These are phyloP conservation scores for Fistulifera solaris DNA, from an alignment of 108 stramenopile species.

Conservation along the genomic window DNA sequence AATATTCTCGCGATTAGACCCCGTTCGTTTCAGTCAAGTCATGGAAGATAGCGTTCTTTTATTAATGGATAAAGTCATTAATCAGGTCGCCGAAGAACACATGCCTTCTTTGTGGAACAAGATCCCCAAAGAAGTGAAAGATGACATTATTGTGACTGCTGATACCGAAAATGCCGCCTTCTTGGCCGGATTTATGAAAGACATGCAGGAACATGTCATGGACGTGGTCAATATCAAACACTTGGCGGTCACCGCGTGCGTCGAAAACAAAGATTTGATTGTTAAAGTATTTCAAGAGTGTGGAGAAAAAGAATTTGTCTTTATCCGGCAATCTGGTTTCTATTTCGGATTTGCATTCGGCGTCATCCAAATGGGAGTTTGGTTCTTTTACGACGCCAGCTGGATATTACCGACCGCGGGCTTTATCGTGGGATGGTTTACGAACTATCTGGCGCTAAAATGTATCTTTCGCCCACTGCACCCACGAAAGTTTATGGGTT, in stretches of 20 bases:
- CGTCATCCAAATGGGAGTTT: slow-evolving; percentile 76
- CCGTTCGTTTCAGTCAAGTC: slow-evolving; percentile 64
- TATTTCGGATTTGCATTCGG: slow-evolving; percentile 94
- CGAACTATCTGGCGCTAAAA: slow-evolving; percentile 92
- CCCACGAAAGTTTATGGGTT: slow-evolving; percentile 54
- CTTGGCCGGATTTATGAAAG: slow-evolving; percentile 65
- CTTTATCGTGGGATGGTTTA: slow-evolving; percentile 82
- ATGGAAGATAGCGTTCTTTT: slow-evolving; percentile 72
- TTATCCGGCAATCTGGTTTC: slow-evolving; percentile 83
- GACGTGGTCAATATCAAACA: slow-evolving; percentile 84
- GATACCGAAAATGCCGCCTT: slow-evolving; percentile 60
- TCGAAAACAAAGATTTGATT: slow-evolving; percentile 77
- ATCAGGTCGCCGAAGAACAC: slow-evolving; percentile 74
- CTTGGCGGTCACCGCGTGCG: slow-evolving; percentile 79
- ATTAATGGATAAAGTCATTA: slow-evolving; percentile 77
- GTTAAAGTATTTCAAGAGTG: slow-evolving; percentile 88
- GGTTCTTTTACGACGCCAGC: slow-evolving; percentile 54
- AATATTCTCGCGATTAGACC: slow-evolving; percentile 80
- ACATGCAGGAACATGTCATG: slow-evolving; percentile 71
- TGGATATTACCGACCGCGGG: slow-evolving; percentile 72
- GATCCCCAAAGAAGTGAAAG: slow-evolving; percentile 68
- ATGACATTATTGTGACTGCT: slow-evolving; percentile 69
- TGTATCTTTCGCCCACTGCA: slow-evolving; percentile 86
- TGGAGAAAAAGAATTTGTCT: slow-evolving; percentile 86
- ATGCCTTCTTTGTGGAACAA: slow-evolving; percentile 71